phyloP scores from a whole-genome alignment of 345 rosid genomes.

The Camelina hispida region DNA sequence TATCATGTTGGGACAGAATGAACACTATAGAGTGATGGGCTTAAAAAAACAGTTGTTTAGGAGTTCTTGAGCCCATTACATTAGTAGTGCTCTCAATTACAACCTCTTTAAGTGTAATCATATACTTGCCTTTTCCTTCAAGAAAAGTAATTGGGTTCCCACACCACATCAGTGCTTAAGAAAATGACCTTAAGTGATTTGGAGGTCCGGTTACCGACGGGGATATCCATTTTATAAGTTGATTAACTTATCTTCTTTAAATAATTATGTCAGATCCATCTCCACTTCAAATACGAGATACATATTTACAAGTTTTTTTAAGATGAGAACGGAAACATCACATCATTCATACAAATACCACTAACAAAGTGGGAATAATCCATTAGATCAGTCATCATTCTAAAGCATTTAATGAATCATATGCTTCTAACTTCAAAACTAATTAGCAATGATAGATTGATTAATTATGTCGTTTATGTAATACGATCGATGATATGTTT shows the following conservation, averaged over 20 bases:
- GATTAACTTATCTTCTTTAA: not conserved
- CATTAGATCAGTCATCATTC: not conserved
- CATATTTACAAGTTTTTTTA: not conserved
- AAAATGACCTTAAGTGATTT: constrained; percentile 19
- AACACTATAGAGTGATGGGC: constrained; percentile 24
- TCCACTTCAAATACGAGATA: not conserved
- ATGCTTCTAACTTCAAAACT: not conserved
- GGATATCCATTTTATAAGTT: too few species aligned
- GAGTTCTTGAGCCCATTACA: constrained; percentile 19
- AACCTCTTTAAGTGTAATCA: not conserved
- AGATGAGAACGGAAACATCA: not conserved
- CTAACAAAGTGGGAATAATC: not conserved
- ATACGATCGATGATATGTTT: not conserved
- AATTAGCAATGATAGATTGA: not conserved
- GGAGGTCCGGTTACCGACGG: constrained; percentile 10
- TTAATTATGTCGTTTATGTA: not conserved
- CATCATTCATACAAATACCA: not conserved
- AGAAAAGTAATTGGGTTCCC: constrained; percentile 11
- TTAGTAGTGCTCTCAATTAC: not conserved
- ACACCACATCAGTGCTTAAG: not conserved
- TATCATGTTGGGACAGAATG: not conserved
- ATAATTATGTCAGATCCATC: not conserved
- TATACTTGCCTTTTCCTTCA: not conserved
- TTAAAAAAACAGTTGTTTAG: not conserved
- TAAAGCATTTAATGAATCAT: not conserved